Percentiles rank a stretch among this genome's conserved stretches.
Evolutionary conservation across 2,329 filamentous ascomycete species (phyloP).

Genomic region (Penicillium sp.): DNA sequence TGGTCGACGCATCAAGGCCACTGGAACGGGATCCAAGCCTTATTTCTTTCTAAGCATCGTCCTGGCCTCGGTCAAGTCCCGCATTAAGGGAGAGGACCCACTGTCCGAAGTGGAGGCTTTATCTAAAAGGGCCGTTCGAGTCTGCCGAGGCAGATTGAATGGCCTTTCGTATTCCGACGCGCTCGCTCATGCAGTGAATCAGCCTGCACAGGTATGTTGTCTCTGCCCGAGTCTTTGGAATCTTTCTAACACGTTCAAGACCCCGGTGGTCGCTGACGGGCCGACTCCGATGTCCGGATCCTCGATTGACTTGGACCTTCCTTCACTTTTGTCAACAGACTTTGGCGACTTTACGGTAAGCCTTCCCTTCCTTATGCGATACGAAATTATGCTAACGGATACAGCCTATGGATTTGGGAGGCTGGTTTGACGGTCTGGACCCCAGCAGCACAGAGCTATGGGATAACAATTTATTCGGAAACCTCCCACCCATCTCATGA

Average conservation of each 20-base stretch:
- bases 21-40: constrained; percentile 30
- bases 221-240: neutral
- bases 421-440: constrained; percentile 31
- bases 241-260: constrained; percentile 10
- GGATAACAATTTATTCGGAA: constrained; percentile 26
- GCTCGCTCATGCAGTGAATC: constrained; percentile 13
- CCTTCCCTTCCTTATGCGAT: neutral
- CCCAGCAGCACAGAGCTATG: constrained; percentile 26
- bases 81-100: constrained; percentile 31
- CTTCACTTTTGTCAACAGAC: constrained; percentile 21
- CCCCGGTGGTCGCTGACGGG: constrained; percentile 9
- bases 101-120: constrained; percentile 23
- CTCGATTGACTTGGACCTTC: constrained; percentile 26
- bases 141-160: constrained; percentile 24
- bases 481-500: constrained; percentile 12
- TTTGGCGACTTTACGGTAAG: constrained; percentile 28
- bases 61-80: constrained; percentile 32
- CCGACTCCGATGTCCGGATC: constrained; percentile 14
- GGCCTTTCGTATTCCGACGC: constrained; percentile 25
- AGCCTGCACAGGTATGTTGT: constrained; percentile 17
- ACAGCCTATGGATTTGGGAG: constrained; percentile 32
- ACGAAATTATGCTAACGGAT: constrained; percentile 9
- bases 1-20: constrained; percentile 24
- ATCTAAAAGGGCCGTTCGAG: constrained; percentile 21
- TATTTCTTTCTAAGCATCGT: constrained; percentile 32